Base-by-base conservation (phyloP, 1,284 basidiomycete genomes). In the Sanghuangporus baumii region DNA sequence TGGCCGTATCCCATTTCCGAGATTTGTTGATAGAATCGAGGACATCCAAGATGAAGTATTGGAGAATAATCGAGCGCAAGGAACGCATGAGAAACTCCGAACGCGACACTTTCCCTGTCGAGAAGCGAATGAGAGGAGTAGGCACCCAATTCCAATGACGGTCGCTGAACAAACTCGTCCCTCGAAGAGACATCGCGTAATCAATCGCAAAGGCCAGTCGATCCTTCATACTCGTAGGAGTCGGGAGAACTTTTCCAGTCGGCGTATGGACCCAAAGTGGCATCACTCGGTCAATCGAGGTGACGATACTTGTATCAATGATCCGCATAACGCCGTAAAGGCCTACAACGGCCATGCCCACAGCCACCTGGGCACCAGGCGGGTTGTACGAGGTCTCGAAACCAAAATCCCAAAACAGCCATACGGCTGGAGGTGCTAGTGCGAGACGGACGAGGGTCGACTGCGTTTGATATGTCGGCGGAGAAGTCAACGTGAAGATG, bases 161-260 rank as follows among this genome's bases (percentile, higher is more conserved):
- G 37, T 65, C 52, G 1, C 47, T 6, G 50, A 67, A 60, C 62
- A 57, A 69, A 52, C 67, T 68, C 8, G 59, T 63, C 11, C 68
- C 68, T 14, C 68, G 54, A 7, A 62, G 50, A n/a, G 66, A 65
- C 4, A 57, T 66, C 23, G 65, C 34, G 14, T 68, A 61, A 59
- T 70, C 69, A 26, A 70, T n/a, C 12, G 66, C 55, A 50, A 65
- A 70, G n/a, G 60, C 57, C 6, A 63, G 34, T 12, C 69, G 64
- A 40, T 55, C 55, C 12, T 36, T 9, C 23, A 66, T 48, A 12
- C 58, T 64, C 38, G 37, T 48, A 40, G 68, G 68, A 16, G 64
- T 48, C 9, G 67, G 59, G 6, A 64, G 12, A 2, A n/a, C 26
- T 36, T 65, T 62, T n/a, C 63, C 62, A 6, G 37, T 26, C 18